Percentiles rank a stretch among this genome's conserved stretches.
Conservation (phyloP, 2,329 filamentous ascomycete genomes). For the Venturia oleaginea region DNA sequence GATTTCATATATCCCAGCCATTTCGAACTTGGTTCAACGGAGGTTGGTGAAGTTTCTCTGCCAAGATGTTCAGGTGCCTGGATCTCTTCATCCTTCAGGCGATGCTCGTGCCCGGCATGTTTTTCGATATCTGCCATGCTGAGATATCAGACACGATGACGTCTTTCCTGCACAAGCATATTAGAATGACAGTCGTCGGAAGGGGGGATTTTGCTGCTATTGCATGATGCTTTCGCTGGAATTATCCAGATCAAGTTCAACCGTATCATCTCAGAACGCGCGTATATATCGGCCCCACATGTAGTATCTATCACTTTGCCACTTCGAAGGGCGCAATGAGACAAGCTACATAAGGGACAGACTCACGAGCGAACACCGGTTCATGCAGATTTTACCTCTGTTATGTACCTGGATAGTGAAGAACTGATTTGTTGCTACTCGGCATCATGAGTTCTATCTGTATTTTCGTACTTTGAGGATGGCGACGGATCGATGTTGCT, state of each 20-base stretch:
- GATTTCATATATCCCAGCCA: slow-evolving; percentile 4
- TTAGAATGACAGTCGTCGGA: background rate
- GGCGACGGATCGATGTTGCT: background rate
- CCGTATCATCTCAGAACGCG: slow-evolving; percentile 15
- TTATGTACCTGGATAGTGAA: slow-evolving; percentile 7
- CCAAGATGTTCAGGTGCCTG: background rate
- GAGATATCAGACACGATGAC: background rate
- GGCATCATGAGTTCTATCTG: background rate
- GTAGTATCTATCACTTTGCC: background rate
- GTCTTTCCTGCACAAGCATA: background rate
- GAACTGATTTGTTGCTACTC: background rate
- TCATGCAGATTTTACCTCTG: slow-evolving; percentile 6
- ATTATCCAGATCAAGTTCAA: slow-evolving; percentile 16
- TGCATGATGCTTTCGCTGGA: slow-evolving; percentile 15
- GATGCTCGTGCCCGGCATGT: background rate
- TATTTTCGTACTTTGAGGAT: background rate
- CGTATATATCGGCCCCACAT: background rate
- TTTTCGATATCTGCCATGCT: slow-evolving; percentile 7
- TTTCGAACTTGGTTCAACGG: background rate
- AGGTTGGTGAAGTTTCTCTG: background rate
- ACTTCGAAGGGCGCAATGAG: background rate
- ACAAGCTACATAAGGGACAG: background rate
- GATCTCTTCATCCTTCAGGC: background rate
- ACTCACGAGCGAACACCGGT: background rate
- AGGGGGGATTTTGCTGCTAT: background rate